phyloP scores from a whole-genome alignment of 2,329 filamentous ascomycete genomes.

The Septoria petroselini region DNA sequence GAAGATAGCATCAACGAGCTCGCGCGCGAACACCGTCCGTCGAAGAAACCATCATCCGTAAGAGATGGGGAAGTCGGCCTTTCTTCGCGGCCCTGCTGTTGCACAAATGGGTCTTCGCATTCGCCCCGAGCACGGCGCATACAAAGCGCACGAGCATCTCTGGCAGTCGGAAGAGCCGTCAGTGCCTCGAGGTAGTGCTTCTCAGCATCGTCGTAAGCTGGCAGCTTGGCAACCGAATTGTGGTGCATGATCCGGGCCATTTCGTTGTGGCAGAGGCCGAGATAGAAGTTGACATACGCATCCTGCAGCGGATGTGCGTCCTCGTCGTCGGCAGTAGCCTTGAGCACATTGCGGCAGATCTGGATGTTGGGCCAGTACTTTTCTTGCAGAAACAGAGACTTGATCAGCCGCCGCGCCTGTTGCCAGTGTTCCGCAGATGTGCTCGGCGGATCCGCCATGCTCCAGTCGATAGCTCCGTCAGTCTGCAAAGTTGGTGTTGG shows the following conservation, averaged over 20 bases:
- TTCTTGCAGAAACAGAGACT: slow-evolving; percentile 31
- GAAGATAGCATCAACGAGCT: slow-evolving; percentile 17
- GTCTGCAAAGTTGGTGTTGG: background rate
- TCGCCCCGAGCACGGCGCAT: background rate
- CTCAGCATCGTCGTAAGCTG: slow-evolving; percentile 42
- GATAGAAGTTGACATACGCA: slow-evolving; percentile 47
- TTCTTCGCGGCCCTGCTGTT: background rate
- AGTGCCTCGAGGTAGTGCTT: slow-evolving; percentile 39
- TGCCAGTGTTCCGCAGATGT: background rate
- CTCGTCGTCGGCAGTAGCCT: slow-evolving; percentile 8
- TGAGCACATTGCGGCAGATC: slow-evolving; percentile 31
- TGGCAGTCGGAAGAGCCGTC: slow-evolving; percentile 26
- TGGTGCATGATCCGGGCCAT: slow-evolving; percentile 48
- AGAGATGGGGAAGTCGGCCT: slow-evolving; percentile 11
- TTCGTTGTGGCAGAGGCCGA: slow-evolving; percentile 46
- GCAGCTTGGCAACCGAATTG: slow-evolving; percentile 46
- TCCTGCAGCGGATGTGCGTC: slow-evolving; percentile 26
- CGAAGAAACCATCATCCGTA: slow-evolving; percentile 4
- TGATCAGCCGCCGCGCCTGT: slow-evolving; percentile 33
- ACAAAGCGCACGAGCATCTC: slow-evolving; percentile 20
- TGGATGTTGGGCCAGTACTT: slow-evolving; percentile 36
- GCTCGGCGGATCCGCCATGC: slow-evolving; percentile 3
- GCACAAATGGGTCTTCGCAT: slow-evolving; percentile 9
- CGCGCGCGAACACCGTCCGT: slow-evolving; percentile 6
- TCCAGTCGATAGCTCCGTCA: background rate